Evolutionary conservation across 371 early-diverging fungal genomes (phyloP), one percentile per base, ranked within the genome.

Genomic region (Choanephora cucurbitarum): DNA sequence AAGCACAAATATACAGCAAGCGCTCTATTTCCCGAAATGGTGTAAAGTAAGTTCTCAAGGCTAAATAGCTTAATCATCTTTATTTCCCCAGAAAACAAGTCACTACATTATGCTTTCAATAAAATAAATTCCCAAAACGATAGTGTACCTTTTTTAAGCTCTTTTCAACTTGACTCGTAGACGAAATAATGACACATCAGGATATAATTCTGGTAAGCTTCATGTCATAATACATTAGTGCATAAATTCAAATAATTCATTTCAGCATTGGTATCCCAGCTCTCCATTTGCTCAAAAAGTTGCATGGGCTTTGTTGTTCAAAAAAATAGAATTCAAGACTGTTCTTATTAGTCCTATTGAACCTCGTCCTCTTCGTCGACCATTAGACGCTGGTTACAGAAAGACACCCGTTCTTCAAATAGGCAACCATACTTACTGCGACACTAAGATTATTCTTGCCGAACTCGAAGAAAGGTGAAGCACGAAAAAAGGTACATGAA

Each of bases 391-490:
- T 51, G 82, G 83, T 3, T 83, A 79, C 53, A 68, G 84, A 32
- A 77, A 82, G 18, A 80, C 85, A 10, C 86, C 86, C 1, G 71
- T 86, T 23, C 70, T 86, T 41, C 83, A 84, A 56, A 83, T 86
- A 18, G 83, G 83, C 15, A 73, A 73, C 50, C 76, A 83, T 47
- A 65, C 82, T 1, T 86, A 62, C 37, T 79, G 82, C 28, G 82
- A 86, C 40, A 73, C 80, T 0, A 72, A 67, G 21, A n/a, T 62
- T 21, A 82, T 81, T 22, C 31, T 83, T 40, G 68, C 67, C 24
- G 83, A 79, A 49, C 64, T 86, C 1, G 85, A 83, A 55, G 55
- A 61, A 33, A 70, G 77, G 69, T 82, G 44, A 49, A 37, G 19
- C 21, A 44, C 8, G 19, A 8, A 44, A 22, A 23, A 23, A 44